phyloP scores from a whole-genome alignment of 148 eudicot species.

The Rhododendron molle region DNA sequence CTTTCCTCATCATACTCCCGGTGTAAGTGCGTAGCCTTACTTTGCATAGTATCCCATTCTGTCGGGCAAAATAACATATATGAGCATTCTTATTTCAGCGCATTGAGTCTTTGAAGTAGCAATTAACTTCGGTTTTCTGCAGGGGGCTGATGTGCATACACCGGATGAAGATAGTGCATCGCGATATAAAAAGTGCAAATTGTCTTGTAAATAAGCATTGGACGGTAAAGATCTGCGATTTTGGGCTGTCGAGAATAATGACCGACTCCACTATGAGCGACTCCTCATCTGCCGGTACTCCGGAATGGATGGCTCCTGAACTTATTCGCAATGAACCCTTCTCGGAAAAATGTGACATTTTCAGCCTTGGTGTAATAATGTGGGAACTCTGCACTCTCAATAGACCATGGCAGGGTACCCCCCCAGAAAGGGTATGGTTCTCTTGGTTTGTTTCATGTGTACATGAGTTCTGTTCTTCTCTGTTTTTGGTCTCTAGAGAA shows the following conservation, averaged over 20 bases:
- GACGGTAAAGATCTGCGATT: constrained; percentile 89
- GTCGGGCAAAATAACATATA: not conserved
- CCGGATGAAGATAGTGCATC: constrained; percentile 94
- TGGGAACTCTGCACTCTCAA: constrained; percentile 92
- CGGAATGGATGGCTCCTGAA: constrained; percentile 99
- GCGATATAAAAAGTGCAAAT: constrained; percentile 93
- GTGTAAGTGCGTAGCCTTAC: not conserved
- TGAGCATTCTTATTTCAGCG: not conserved
- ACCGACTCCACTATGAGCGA: constrained; percentile 43
- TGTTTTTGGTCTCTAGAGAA: not conserved
- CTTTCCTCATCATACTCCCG: not conserved
- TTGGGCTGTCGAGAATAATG: constrained; percentile 86
- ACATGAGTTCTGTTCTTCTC: not conserved
- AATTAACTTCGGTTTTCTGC: constrained; percentile 19
- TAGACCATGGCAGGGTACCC: constrained; percentile 86
- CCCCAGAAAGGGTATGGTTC: constrained; percentile 71
- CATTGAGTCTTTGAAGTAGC: constrained; percentile 10
- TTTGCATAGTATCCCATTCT: not conserved
- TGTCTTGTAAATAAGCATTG: constrained; percentile 93
- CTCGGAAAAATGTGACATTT: constrained; percentile 92
- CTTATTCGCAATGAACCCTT: constrained; percentile 90
- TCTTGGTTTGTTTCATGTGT: not conserved
- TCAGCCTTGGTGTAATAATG: constrained; percentile 96
- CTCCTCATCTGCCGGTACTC: constrained; percentile 93
- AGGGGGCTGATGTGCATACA: constrained; percentile 98